phyloP scores from a whole-genome alignment of 1,284 basidiomycete genomes.

The Cystobasidium pallidum region DNA sequence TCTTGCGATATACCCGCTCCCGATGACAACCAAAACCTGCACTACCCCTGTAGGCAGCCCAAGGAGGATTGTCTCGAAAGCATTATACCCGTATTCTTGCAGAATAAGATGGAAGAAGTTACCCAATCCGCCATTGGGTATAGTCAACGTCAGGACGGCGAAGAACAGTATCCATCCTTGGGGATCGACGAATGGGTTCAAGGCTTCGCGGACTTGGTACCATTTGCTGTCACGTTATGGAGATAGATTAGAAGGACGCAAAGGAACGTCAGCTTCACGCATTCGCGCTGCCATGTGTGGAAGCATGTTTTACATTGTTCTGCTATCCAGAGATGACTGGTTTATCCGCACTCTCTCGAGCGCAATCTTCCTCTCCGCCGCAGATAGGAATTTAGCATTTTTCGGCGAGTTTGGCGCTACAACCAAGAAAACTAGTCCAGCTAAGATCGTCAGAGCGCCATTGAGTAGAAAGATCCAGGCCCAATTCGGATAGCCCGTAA shows the following conservation, averaged over 20 bases:
- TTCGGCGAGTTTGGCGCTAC: constrained; percentile 54
- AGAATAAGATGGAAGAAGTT: constrained; percentile 41
- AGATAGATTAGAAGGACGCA: not conserved
- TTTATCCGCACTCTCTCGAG: constrained; percentile 32
- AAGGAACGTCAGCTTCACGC: not conserved
- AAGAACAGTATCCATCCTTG: constrained; percentile 41
- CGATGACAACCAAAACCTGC: constrained; percentile 31
- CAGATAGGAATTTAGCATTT: constrained; percentile 48
- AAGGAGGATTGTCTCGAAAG: constrained; percentile 42
- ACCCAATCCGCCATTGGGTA: constrained; percentile 38
- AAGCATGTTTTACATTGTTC: too few species aligned
- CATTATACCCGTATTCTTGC: constrained; percentile 38
- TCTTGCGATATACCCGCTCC: constrained; percentile 20
- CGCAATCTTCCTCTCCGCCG: constrained; percentile 36
- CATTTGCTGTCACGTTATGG: constrained; percentile 22
- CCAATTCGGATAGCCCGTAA: constrained; percentile 49
- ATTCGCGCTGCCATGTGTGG: too few species aligned
- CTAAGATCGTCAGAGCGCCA: constrained; percentile 53
- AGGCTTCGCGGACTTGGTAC: constrained; percentile 35
- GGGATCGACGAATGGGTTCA: constrained; percentile 38
- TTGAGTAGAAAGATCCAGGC: constrained; percentile 55
- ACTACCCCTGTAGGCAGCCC: constrained; percentile 36
- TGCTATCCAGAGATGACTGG: constrained; percentile 29
- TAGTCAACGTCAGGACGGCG: constrained; percentile 30
- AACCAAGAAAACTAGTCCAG: constrained; percentile 51